Conservation (phyloP, 768 basidiomycete genomes). For the Mycena metata region DNA sequence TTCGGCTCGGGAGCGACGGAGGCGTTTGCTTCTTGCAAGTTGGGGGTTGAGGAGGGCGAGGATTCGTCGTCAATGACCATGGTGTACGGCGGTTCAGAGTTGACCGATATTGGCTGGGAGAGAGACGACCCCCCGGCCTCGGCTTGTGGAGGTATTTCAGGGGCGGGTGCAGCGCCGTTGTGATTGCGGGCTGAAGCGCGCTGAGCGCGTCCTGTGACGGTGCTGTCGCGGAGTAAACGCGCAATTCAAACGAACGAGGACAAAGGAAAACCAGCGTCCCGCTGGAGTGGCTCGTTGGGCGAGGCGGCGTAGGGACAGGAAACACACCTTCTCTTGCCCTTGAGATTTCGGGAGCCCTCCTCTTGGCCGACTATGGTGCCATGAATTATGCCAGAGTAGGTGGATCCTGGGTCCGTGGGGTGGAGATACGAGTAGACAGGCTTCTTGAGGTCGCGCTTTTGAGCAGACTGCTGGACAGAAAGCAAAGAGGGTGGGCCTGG, state of each 20-base stretch:
- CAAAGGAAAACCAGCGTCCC: slow-evolving; percentile 44
- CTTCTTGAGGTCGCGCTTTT: slow-evolving; percentile 88
- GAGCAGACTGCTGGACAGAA: slow-evolving; percentile 76
- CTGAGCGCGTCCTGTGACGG: slow-evolving; percentile 76
- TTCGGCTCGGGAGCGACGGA: slow-evolving; percentile 45
- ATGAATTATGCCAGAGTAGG: slow-evolving; percentile 83
- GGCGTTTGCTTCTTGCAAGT: slow-evolving; percentile 51
- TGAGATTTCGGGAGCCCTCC: slow-evolving; percentile 80
- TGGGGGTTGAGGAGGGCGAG: slow-evolving; percentile 67
- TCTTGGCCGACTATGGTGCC: slow-evolving; percentile 75
- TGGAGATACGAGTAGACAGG: slow-evolving; percentile 86
- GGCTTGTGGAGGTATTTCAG: slow-evolving; percentile 50
- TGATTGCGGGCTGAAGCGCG: slow-evolving; percentile 79
- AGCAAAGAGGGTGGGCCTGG: slow-evolving; percentile 86
- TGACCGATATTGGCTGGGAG: slow-evolving; percentile 57
- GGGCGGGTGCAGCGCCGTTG: slow-evolving; percentile 55
- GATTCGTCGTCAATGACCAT: slow-evolving; percentile 71
- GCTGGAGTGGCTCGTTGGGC: slow-evolving; percentile 22
- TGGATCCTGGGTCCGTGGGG: slow-evolving; percentile 87
- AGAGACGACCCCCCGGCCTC: slow-evolving; percentile 56
- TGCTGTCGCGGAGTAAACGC: slow-evolving; percentile 52
- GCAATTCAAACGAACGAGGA: slow-evolving; percentile 42
- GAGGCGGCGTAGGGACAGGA: slow-evolving; percentile 41
- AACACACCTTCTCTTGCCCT: slow-evolving; percentile 81
- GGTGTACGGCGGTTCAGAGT: slow-evolving; percentile 64